A percentile compares a stretch with the other conserved stretches of the same genome.
phyloP scores from a whole-genome alignment of 164 flowering plant genomes.

The Magnolia sinica region DNA sequence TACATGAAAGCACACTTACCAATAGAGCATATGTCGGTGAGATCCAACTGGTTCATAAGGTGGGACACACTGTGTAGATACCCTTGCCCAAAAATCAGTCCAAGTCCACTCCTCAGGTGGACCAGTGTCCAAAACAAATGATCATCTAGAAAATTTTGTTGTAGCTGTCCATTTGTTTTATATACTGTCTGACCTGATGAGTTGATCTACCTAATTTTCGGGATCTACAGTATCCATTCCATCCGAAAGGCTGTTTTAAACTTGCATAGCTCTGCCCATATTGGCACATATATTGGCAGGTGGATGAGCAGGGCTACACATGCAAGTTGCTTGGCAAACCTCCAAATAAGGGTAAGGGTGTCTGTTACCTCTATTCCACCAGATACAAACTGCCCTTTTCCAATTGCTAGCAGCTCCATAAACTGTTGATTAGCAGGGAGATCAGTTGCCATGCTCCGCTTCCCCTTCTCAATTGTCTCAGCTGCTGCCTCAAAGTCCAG shows the following conservation, averaged over 20 bases:
- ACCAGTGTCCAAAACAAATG: no score
- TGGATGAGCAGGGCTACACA: no score
- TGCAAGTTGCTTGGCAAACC: neutral
- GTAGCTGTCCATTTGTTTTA: neutral
- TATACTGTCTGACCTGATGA: neutral
- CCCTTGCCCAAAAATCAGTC: neutral
- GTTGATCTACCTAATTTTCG: neutral
- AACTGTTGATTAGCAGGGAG: constrained; percentile 27
- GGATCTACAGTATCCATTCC: neutral
- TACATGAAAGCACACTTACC: neutral
- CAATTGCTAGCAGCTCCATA: constrained; percentile 34
- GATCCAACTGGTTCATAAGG: neutral
- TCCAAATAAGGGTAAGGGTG: neutral
- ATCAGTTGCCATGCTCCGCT: constrained; percentile 27
- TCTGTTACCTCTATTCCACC: constrained; percentile 57
- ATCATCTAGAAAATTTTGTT: no score
- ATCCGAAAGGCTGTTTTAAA: neutral
- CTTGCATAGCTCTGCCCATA: neutral
- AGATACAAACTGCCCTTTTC: constrained; percentile 63
- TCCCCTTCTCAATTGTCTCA: constrained; percentile 66
- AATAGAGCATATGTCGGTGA: neutral
- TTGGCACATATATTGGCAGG: neutral
- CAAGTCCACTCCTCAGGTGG: no score
- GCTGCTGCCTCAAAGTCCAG: constrained; percentile 97
- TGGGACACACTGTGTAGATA: neutral